These are phyloP conservation scores for Spathaspora passalidarum DNA, from an alignment of 805 yeast species.

Conservation along the genomic window DNA sequence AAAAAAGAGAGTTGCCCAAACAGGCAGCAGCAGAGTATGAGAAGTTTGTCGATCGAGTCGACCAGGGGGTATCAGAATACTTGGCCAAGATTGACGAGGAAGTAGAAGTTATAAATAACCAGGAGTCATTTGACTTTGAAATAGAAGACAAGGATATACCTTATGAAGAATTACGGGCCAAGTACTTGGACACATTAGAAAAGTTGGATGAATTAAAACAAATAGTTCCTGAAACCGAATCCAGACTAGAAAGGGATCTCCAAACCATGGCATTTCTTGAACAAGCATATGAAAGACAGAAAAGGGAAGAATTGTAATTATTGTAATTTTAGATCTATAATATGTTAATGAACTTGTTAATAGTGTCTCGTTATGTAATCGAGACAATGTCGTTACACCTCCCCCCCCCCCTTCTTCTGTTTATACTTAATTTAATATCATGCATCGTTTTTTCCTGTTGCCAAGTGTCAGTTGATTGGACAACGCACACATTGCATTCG, in stretches of 20 bases:
- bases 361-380: no score
- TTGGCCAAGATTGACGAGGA: constrained; percentile 17
- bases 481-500: no score
- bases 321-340: background rate
- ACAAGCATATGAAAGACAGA: constrained; percentile 14
- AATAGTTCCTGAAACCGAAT: constrained; percentile 35
- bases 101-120: constrained; percentile 11
- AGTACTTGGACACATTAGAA: constrained; percentile 26
- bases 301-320: background rate
- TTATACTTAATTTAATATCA: no score
- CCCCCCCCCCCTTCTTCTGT: no score
- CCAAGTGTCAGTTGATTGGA: no score
- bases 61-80: constrained; percentile 25
- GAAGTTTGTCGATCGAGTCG: constrained; percentile 27
- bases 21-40: constrained; percentile 36
- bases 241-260: constrained; percentile 31
- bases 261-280: constrained; percentile 30
- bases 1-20: constrained; percentile 53
- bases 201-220: constrained; percentile 32
- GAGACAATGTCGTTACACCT: no score
- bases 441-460: no score
- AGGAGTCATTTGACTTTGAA: constrained; percentile 10
- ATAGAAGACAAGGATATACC: constrained; percentile 2
- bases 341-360: background rate
- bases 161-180: constrained; percentile 8